Evolutionary conservation across 2,329 filamentous ascomycete species (phyloP).

Genomic region (Paecilomyces niveus): DNA sequence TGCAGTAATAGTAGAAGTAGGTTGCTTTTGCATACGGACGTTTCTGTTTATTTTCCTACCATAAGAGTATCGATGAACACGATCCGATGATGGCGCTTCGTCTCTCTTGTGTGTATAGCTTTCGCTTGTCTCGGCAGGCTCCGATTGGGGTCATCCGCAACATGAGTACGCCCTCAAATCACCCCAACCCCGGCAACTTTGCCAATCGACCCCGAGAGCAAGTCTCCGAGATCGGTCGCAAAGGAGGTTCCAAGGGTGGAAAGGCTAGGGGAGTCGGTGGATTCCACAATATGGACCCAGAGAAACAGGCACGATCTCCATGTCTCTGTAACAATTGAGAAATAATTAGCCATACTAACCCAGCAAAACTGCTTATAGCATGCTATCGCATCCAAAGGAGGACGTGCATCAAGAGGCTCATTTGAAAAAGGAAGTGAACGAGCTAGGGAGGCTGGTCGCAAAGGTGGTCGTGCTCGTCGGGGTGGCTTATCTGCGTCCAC

Average conservation of each 20-base stretch:
- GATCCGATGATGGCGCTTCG: not conserved
- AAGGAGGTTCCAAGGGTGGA: slow-evolving; percentile 20
- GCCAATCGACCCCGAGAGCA: slow-evolving; percentile 22
- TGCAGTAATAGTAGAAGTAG: not conserved
- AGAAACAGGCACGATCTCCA: slow-evolving; percentile 18
- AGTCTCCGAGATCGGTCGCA: slow-evolving; percentile 16
- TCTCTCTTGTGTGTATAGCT: not conserved
- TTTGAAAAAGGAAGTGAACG: slow-evolving; percentile 4
- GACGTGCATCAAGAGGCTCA: slow-evolving; percentile 9
- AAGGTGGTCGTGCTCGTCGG: slow-evolving; percentile 2
- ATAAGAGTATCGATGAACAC: not conserved
- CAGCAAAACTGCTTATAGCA: slow-evolving; percentile 9
- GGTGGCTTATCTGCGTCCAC: slow-evolving; percentile 7
- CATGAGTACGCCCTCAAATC: slow-evolving; percentile 1
- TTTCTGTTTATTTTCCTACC: not conserved
- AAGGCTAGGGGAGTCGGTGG: slow-evolving; percentile 18
- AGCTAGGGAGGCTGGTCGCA: slow-evolving; percentile 5
- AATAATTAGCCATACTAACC: not conserved
- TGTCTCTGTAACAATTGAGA: not conserved
- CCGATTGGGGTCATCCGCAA: not conserved
- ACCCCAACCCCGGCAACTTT: slow-evolving; percentile 29
- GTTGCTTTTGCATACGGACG: not conserved
- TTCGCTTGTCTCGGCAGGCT: not conserved
- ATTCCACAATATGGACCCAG: slow-evolving; percentile 20
- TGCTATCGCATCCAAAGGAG: slow-evolving; percentile 18